These are phyloP conservation scores for Neurospora sp. DNA, from an alignment of 495 filamentous ascomycete species.

Conservation along the genomic window DNA sequence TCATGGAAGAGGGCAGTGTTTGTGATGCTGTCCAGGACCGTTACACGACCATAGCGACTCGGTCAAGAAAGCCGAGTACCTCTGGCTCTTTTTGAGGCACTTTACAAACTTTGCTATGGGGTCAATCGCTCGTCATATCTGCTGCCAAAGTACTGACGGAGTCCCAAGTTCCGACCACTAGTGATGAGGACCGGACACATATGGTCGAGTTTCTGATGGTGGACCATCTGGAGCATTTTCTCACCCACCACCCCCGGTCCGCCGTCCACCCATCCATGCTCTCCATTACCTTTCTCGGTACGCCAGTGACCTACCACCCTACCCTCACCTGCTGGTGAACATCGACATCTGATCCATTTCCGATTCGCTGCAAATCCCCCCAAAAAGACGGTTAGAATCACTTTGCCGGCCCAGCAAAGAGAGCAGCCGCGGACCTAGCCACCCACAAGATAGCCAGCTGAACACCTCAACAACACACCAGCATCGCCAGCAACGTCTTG, in stretches of 20 bases:
- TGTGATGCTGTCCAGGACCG: background rate
- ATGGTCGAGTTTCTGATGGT: background rate
- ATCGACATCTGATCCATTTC: background rate
- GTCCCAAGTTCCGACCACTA: background rate
- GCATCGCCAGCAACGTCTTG: background rate
- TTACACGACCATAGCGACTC: background rate
- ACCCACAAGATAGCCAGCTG: background rate
- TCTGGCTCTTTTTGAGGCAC: background rate
- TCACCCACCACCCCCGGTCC: background rate
- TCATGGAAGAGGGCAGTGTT: background rate
- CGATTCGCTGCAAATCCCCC: background rate
- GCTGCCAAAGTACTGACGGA: background rate
- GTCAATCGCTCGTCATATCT: background rate
- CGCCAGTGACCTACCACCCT: background rate
- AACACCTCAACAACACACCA: background rate
- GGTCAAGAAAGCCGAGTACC: background rate
- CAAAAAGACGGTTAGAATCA: background rate
- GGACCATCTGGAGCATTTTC: background rate
- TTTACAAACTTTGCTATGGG: background rate
- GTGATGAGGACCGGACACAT: background rate
- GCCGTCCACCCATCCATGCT: background rate
- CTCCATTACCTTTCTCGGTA: background rate
- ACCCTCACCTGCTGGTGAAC: background rate
- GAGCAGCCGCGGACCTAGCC: background rate
- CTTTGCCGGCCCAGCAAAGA: background rate